Evolutionary conservation across 2,329 filamentous ascomycete genomes (phyloP), one percentile per base, ranked within the genome.

Genomic region (Remersonia thermophila): DNA sequence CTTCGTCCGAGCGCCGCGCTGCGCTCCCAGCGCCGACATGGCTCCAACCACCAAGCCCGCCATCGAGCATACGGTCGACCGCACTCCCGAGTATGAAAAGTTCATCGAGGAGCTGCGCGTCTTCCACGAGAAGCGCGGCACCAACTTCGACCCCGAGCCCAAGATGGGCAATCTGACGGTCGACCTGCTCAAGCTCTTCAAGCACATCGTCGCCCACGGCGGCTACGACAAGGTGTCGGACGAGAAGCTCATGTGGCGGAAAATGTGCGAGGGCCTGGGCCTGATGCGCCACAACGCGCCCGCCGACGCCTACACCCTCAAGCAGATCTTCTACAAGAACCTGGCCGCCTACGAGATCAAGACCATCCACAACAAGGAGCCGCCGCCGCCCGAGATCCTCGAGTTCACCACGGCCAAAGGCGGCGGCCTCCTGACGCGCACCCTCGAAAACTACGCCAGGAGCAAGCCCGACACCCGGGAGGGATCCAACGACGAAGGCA

Each of bases 291-390:
- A 72, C 50, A 86, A 89, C 53, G 76, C 83, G 44, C 71, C 84
- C 6, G 83, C 84, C n/a, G 76, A 85, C 40, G 85, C 84, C 11
- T 93, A 93, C 60, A 73, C 81, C 40, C 65, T 93, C 38, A 94
- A 94, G 62, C 80, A 82, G 38, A 77, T 82, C 44, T 94, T 91
- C 62, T 93, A 93, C 65, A 87, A 85, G 57, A 85, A 89, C 51
- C 71, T 94, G 30, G 80, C 81, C 10, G 85, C 86, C 2, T 94
- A 82, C 58, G 86, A 93, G 59, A 91, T 93, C 51, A 74, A 73
- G 32, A 80, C 76, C 9, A 62, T 86, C 29, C 81, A 87, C 60
- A 72, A 77, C 36, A 77, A 81, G 57, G 83, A 86, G 43, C 86
- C 86, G 0, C 86, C 86, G 12, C 84, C 85, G 5, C 85, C 82